Evolutionary conservation across 208 protist species (phyloP), one percentile per base, ranked within the genome.

Genomic region (Trypanosoma melophagium): DNA sequence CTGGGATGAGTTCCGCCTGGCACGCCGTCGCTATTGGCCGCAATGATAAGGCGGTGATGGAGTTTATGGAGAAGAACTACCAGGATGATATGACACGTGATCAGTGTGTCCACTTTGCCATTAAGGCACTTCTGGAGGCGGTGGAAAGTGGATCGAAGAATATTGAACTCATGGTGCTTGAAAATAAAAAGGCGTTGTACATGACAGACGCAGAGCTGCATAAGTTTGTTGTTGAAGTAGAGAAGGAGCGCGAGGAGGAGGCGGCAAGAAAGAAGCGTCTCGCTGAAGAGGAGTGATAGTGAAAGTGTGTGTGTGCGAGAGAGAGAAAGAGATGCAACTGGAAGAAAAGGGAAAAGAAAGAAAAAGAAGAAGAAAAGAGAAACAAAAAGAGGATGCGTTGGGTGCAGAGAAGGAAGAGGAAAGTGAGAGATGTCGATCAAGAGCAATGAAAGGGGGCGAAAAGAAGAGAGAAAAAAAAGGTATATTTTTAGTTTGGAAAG

Each of bases 11-110:
- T 69, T 87, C 87, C 50, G 85, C 90, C 40, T 94, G 90, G 88
- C 79, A 80, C 7, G 87, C 87, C 40, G 80, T 78, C 17, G 88
- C 86, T 19, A 93, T 92, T 70, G 98, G 98, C 52, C 88, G 96
- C 21, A 97, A 97, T 65, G 94, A 98, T 51, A 98, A 99, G 80
- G 98, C 96, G 14, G 97, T 99, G n/a, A 85, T 97, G 53, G 98
- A 99, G 79, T 99, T 96, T 82, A 95, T 99, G 72, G 99, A 99
- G 83, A 99, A 99, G 84, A 90, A 98, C 78, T 99, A 99, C 81
- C 87, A 86, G 64, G 88, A 96, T 14, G 86, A 92, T 53, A 94
- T 94, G 79, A 84, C 64, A 51, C 92, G 97, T 25, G 81, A 98
- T 21, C 92, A 93, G 50, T 94, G 94, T 51, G 85, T 99, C 45